Base-by-base conservation (phyloP, 2,329 filamentous ascomycete genomes). In the Colletotrichum falcatum region DNA sequence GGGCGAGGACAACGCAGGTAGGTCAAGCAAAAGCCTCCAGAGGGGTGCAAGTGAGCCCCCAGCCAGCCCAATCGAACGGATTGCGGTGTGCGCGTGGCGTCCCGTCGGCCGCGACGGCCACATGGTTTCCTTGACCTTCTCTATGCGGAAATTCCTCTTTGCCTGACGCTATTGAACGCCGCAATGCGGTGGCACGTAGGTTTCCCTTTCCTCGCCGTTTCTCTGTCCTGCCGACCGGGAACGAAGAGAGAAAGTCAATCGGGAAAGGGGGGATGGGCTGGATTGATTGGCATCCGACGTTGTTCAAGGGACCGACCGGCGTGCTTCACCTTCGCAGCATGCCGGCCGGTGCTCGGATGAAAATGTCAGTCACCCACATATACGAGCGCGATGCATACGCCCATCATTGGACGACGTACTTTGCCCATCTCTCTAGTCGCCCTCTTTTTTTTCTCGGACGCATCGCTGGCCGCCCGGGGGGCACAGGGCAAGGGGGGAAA, bases 101-200 rank as follows among this genome's bases (percentile, higher is more conserved):
- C 46, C 5, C 33, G 23, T 26, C 14, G 33, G 46, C 33, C 46
- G 35, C 20, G 23, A 51, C 39, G 14, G 18, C n/a, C 30, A 5
- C 11, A 44, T 5, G 42, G 18, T 9, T 20, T 3, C 42, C 42
- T 44, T 5, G 42, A 44, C 42, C 2, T 42, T 42, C 39, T 20
- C 39, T 20, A 1, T 7, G 39, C 39, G 1, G n/a, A 42, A 42
- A 12, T 44, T 9, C 18, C 18, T 6, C 7, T 46, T 35, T 35
- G 33, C 46, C 65, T 53, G 59, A 63, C 53, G 37, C 68, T 67
- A 55, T 68, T 26, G 68, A 71, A 56, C 58, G 68, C 68, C 68
- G 37, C 20, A 42, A 59, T 68, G 64, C 68, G 64, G 37, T 63
- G 59, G 51, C 46, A 71, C 59, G 46, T 26, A 28, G 12, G n/a